A percentile compares a stretch with the other conserved stretches of the same genome.
Evolutionary conservation across 202 grass and related monocot species (phyloP).

Genomic region (Zizania palustris): DNA sequence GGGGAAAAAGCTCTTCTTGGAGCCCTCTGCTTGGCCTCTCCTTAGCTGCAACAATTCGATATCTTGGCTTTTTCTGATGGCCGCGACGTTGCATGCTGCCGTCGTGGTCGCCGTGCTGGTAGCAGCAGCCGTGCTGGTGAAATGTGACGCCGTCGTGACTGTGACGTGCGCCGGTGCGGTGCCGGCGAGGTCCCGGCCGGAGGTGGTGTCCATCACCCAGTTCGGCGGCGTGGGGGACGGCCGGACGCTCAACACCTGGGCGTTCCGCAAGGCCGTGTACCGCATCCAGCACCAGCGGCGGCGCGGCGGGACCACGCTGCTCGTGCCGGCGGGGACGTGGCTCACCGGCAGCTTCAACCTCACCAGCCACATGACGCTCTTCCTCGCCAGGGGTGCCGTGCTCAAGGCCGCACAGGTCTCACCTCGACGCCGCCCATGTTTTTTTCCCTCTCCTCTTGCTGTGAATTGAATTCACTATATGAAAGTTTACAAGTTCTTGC

Average conservation of each 20-base stretch:
- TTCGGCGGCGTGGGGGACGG: slow-evolving; percentile 87
- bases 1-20: slow-evolving; percentile 39
- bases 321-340: slow-evolving; percentile 66
- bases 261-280: slow-evolving; percentile 71
- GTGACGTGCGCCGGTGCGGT: slow-evolving; percentile 54
- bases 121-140: slow-evolving; percentile 9
- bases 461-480: background rate
- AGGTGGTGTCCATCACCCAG: slow-evolving; percentile 60
- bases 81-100: background rate
- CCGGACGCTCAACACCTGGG: slow-evolving; percentile 69
- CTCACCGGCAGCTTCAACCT: slow-evolving; percentile 87
- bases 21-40: slow-evolving; percentile 50
- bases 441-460: background rate
- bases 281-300: slow-evolving; percentile 60
- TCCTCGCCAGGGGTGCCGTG: slow-evolving; percentile 66
- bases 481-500: background rate
- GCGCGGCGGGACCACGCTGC: slow-evolving; percentile 58
- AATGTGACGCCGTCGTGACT: slow-evolving; percentile 5
- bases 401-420: slow-evolving; percentile 70
- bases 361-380: slow-evolving; percentile 92
- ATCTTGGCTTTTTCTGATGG: slow-evolving; percentile 11
- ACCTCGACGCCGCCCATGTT: background rate
- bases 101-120: background rate
- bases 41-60: background rate
- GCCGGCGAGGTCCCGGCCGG: slow-evolving; percentile 51